These are phyloP conservation scores for Talaromyces sp. DNA, from an alignment of 2,329 filamentous ascomycete species.

Conservation along the genomic window DNA sequence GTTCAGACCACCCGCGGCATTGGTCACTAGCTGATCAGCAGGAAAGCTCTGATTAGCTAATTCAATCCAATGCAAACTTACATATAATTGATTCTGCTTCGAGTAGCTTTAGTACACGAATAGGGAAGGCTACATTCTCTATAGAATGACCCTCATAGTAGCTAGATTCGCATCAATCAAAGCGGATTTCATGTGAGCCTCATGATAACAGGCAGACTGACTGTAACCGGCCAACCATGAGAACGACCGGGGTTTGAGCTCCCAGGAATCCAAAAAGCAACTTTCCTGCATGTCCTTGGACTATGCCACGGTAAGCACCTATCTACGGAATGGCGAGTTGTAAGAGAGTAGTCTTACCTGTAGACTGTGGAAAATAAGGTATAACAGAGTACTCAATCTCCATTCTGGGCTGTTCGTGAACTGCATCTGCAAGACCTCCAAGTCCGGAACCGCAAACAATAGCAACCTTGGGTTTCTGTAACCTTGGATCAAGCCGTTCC, in stretches of 20 bases:
- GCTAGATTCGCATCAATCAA: constrained; percentile 34
- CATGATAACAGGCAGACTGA: constrained; percentile 37
- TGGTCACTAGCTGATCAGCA: constrained; percentile 51
- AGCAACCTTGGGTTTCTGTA: constrained; percentile 56
- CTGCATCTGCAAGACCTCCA: constrained; percentile 57
- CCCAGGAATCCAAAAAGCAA: constrained; percentile 61
- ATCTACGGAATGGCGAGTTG: neutral
- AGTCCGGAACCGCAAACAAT: constrained; percentile 64
- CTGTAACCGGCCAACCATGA: constrained; percentile 64
- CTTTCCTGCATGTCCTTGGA: constrained; percentile 61
- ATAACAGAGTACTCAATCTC: constrained; percentile 58
- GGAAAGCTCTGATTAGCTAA: constrained; percentile 7
- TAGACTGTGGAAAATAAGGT: constrained; percentile 59
- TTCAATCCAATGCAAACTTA: constrained; percentile 25
- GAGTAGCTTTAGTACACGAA: constrained; percentile 60
- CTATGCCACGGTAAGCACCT: constrained; percentile 27
- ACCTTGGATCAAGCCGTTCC: constrained; percentile 45
- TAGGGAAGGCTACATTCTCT: constrained; percentile 60
- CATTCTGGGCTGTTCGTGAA: constrained; percentile 48
- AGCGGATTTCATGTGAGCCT: neutral
- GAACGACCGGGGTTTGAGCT: constrained; percentile 53
- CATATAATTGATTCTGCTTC: constrained; percentile 59
- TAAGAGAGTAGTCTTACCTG: constrained; percentile 43
- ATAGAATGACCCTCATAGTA: constrained; percentile 67
- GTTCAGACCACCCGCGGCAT: constrained; percentile 64